Base-by-base conservation (phyloP, 2,329 filamentous ascomycete species). In the Thyridium curvatum region DNA sequence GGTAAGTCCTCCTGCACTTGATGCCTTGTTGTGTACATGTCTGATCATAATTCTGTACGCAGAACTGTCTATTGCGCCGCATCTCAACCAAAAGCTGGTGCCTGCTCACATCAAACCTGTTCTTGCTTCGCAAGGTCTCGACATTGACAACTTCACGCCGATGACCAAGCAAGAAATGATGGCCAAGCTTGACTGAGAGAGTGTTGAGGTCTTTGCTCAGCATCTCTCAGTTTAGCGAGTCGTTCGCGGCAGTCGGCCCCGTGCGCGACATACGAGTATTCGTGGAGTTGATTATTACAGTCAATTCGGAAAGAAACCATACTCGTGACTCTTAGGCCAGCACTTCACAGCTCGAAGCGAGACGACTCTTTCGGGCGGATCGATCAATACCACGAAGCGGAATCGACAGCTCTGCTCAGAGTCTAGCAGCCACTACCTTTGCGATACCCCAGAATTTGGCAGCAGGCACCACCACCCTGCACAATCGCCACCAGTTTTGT, bases 1-100 rank as follows among this genome's bases (percentile, higher is more conserved):
- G 93, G 93, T 96, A 77, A 62, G 83, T 65, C 34, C 39, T 40
- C 30, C 28, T 34, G 26, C 6, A 26, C 21, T 26, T 6, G n/a
- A 32, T 36, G n/a, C 48, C 17, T 37, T 18, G 26, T 18, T 17
- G 16, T 17, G 12, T 16, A 14, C 30, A 15, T 18, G 28, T 18
- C 18, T 35, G 26, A 35, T 34, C 26, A 34, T 40, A 28, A 44
- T 51, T 34, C 54, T 31, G 13, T 38, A 45, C 30, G 36, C 50
- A 96, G 93, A 98, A 78, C 76, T 98, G 46, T 98, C 93, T n/a
- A 97, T 98, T 58, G 82, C 84, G 30, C 86, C 93, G 31, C 73
- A 83, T 34, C 74, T 97, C 59, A 98, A 98, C 68, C 73, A 80
- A 55, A 82, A 88, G 63, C 77, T 98, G 52, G 88, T 97, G 38